Evolutionary conservation across 805 yeast species (phyloP).

Genomic region (Jamesozyma rosinii): DNA sequence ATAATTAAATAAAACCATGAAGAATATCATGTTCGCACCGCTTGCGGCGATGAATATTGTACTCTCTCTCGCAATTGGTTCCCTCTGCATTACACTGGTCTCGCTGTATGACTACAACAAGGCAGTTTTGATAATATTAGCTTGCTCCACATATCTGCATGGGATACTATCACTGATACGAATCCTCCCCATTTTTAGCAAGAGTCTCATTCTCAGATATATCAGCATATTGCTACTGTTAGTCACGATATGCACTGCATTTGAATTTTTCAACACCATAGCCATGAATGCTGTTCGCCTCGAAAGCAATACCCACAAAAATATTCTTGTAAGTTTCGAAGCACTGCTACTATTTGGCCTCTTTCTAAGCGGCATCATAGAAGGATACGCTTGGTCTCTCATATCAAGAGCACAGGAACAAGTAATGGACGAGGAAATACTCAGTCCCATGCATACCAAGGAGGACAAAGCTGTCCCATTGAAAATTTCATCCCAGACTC

Average conservation of each 20-base stretch:
- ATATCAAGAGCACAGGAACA: not conserved
- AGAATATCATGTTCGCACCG: not conserved
- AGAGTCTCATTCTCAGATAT: not conserved
- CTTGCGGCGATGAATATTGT: slow-evolving; percentile 7
- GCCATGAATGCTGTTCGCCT: not conserved
- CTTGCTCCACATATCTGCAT: slow-evolving; percentile 18
- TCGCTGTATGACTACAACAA: slow-evolving; percentile 12
- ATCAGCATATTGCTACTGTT: slow-evolving; percentile 11
- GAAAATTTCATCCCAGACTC: slow-evolving; percentile 29
- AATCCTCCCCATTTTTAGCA: not conserved
- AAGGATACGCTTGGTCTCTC: slow-evolving; percentile 7
- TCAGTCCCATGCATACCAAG: not conserved
- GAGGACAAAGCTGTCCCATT: slow-evolving; percentile 19
- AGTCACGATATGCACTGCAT: slow-evolving; percentile 13
- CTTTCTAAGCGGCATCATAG: slow-evolving; percentile 16
- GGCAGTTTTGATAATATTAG: slow-evolving; percentile 18
- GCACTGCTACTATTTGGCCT: slow-evolving; percentile 15
- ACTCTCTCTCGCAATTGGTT: slow-evolving; percentile 17
- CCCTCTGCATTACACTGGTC: slow-evolving; percentile 17
- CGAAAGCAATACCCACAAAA: slow-evolving; percentile 3
- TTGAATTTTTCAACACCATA: slow-evolving; percentile 16
- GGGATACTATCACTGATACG: slow-evolving; percentile 8
- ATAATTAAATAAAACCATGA: too few species aligned
- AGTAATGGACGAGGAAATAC: slow-evolving; percentile 2
- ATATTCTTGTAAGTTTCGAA: slow-evolving; percentile 14